Evolutionary conservation across 305 asterid species (phyloP).

Genomic region (Fraxinus xanthoxyloides): DNA sequence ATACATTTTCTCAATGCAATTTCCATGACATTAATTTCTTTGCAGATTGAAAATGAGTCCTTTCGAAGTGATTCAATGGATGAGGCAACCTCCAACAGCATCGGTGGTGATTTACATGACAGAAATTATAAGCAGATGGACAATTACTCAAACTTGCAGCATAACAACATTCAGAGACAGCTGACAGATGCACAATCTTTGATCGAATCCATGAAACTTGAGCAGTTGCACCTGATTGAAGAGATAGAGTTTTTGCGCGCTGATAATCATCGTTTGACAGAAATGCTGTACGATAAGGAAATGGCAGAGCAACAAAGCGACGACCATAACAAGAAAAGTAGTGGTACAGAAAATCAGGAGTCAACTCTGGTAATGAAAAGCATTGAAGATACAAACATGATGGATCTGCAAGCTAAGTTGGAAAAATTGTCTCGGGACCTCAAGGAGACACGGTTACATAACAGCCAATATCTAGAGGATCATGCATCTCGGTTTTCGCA

Average conservation of each 20-base stretch:
- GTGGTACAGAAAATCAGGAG: slow-evolving; percentile 26
- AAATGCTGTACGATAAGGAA: slow-evolving; percentile 31
- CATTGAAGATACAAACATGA: slow-evolving; percentile 26
- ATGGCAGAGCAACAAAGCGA: slow-evolving; percentile 21
- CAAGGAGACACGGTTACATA: slow-evolving; percentile 42
- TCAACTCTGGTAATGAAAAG: slow-evolving; percentile 26
- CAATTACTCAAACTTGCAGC: slow-evolving; percentile 25
- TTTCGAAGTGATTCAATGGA: slow-evolving; percentile 34
- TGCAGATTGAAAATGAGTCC: slow-evolving; percentile 39
- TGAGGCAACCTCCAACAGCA: slow-evolving; percentile 30
- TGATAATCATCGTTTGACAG: slow-evolving; percentile 44
- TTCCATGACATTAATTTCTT: slow-evolving; percentile 3
- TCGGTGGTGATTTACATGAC: slow-evolving; percentile 25
- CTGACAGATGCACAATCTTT: slow-evolving; percentile 48
- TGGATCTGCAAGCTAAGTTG: slow-evolving; percentile 49
- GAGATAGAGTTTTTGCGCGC: slow-evolving; percentile 43
- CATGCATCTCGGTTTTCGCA: slow-evolving; percentile 35
- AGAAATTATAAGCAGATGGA: slow-evolving; percentile 28
- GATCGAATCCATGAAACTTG: slow-evolving; percentile 46
- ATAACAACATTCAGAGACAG: slow-evolving; percentile 41
- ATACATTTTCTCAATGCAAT: slow-evolving; percentile 18
- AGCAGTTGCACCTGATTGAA: slow-evolving; percentile 46
- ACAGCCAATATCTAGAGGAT: slow-evolving; percentile 41
- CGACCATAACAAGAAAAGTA: slow-evolving; percentile 11
- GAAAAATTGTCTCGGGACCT: slow-evolving; percentile 50